Base-by-base conservation (phyloP, 352 stramenopile species). In the Pythium utonaiense region DNA sequence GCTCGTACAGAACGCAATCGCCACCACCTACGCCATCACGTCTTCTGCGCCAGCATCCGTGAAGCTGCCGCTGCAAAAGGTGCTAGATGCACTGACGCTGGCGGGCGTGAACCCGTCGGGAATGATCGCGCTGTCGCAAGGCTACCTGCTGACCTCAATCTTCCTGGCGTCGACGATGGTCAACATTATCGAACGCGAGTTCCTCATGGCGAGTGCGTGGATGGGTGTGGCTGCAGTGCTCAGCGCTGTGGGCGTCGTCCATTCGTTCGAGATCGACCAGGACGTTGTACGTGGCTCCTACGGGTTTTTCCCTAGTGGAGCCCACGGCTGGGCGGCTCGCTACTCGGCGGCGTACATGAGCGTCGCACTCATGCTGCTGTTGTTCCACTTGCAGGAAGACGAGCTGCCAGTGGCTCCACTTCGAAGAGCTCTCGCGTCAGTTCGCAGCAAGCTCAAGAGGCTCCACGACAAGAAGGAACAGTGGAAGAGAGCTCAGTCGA, bases 171-270 rank as follows among this genome's bases (percentile, higher is more conserved):
- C 70, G 16, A 74, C 60, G 44, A 77, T 82, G 60, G 70, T 78
- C 25, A 70, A 77, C 60, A 78, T 82, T 33, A 73, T 82, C 42
- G 73, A 82, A 47, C 73, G 73, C 36, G 65, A 78, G 48, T 82
- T 82, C 41, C 52, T 73, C 27, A 53, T 59, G 12, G 73, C 73
- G 1, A 69, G 62, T 42, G 54, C 50, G 10, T 82, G 73, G 73
- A 79, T 78, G 70, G 49, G 45, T 9, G 33, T 78, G 1, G 68
- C 67, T 4, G 49, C 67, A 3, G 25, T 65, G 6, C 54, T 82
- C 1, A 77, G 70, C 22, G 61, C 48, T 2, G 52, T 73, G 6
- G 73, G 73, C 24, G 60, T 66, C 28, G 70, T 82, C 25, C 73
- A 82, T 60, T 74, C 73, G 17, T 82, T 75, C 33, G 53, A 67